Evolutionary conservation across 768 basidiomycete species (phyloP), one percentile per base, ranked within the genome.

Genomic region (Pholiota conissans): DNA sequence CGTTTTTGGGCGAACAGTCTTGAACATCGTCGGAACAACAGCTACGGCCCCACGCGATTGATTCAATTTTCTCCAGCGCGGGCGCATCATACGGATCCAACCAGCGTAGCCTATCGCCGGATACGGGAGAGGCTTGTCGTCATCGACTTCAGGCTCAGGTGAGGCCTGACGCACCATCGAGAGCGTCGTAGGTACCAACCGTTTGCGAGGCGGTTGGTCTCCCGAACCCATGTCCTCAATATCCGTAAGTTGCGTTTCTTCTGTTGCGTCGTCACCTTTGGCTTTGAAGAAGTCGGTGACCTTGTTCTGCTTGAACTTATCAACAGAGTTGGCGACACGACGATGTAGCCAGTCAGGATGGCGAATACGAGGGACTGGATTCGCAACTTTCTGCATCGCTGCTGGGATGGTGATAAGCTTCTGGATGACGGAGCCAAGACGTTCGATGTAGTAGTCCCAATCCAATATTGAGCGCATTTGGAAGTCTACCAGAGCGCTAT

Each of bases 361-460:
- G 24, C 87, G 87, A 60, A 98, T 89, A 27, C 97, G 87, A 9
- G 96, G 92, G 4, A 98, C 97, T 4, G 97, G 97, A 68, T 99
- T 99, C 3, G 92, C 73, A 49, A 99, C 91, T 65, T 96, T 96
- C 70, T 99, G 97, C 84, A 98, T 90, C 0, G 97, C 97, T 6
- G 97, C 97, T 7, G 97, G 97, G 64, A 99, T 99, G 1, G 97
- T 99, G 74, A 99, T 98, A 55, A 99, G 78, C 66, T 99, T 99
- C 73, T 99, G 97, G 57, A 99, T 95, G 63, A 98, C 97, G 2
- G 95, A 97, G 5, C 97, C 97, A 22, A 99, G 73, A 16, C 97
- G 89, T 67, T 98, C 97, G 65, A 98, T 95, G 75, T 98, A 99
- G 72, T 99, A 99, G 29, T 87, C 84, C 97, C 97, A 99, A 69